Evolutionary conservation across 2,329 filamentous ascomycete species (phyloP).

Genomic region (Blastomyces percursus): DNA sequence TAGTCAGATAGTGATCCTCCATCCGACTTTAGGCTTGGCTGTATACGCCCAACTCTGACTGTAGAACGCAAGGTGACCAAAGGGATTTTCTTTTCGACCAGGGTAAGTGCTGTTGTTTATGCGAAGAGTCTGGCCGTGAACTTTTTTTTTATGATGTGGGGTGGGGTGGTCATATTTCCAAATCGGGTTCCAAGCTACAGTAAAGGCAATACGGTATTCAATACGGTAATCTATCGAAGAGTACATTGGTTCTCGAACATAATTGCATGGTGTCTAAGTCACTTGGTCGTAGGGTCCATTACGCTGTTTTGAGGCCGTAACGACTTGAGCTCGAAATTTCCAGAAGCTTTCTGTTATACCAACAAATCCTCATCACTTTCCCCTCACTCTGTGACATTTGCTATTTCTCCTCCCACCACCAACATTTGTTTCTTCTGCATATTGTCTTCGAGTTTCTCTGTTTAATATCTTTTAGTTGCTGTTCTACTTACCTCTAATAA

Average conservation of each 20-base stretch:
- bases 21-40: neutral
- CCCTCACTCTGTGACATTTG: neutral
- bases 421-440: neutral
- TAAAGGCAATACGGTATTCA: neutral
- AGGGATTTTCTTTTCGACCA: neutral
- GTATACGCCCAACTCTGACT: neutral
- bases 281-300: neutral
- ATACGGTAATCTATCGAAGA: neutral
- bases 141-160: conserved; percentile 8
- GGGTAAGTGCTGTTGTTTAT: neutral
- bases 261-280: conserved; percentile 8
- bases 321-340: conserved; percentile 33
- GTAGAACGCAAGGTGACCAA: neutral
- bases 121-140: neutral
- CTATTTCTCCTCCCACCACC: neutral
- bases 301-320: neutral
- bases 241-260: conserved; percentile 5
- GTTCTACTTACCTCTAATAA: conserved; percentile 7
- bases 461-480: neutral
- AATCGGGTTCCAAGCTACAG: conserved; percentile 1
- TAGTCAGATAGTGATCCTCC: conserved; percentile 19
- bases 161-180: conserved; percentile 5
- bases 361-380: neutral
- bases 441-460: neutral
- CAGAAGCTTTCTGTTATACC: conserved; percentile 23